A percentile compares a stretch with the other conserved stretches of the same genome.
These are phyloP conservation scores for Carnegiea gigantea DNA, from an alignment of 179 eudicot species.

Conservation along the genomic window DNA sequence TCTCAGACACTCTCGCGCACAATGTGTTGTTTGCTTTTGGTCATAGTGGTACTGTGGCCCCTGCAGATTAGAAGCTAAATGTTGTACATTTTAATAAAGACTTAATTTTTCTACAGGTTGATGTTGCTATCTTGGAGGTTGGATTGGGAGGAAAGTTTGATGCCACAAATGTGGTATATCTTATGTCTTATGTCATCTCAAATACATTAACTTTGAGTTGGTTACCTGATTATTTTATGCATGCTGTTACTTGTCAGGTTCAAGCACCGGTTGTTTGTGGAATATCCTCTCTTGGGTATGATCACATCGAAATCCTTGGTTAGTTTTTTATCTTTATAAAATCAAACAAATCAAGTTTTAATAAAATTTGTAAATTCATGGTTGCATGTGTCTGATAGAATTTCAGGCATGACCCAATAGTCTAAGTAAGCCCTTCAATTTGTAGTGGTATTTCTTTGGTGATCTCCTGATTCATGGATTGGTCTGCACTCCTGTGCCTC, in stretches of 20 bases:
- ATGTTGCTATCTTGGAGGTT: slow-evolving; percentile 97
- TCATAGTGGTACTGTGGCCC: background rate
- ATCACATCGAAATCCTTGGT: slow-evolving; percentile 99
- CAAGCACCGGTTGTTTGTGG: slow-evolving; percentile 92
- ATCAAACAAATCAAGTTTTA: background rate
- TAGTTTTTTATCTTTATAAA: slow-evolving; percentile 40
- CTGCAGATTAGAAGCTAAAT: background rate
- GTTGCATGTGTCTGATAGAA: slow-evolving; percentile 14
- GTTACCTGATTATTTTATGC: background rate
- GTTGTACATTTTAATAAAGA: background rate
- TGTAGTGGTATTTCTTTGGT: background rate
- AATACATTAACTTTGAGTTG: background rate
- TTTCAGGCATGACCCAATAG: background rate
- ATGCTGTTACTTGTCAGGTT: slow-evolving; percentile 56
- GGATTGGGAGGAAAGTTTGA: slow-evolving; percentile 98
- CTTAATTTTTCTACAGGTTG: slow-evolving; percentile 55
- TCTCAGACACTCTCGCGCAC: background rate
- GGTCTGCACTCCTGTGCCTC: too few species aligned
- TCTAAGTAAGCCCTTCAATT: background rate
- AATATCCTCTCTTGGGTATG: slow-evolving; percentile 94
- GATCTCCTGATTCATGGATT: background rate
- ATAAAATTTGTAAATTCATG: background rate
- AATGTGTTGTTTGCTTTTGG: background rate
- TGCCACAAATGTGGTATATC: slow-evolving; percentile 94
- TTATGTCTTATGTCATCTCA: slow-evolving; percentile 25